phyloP scores from a whole-genome alignment of 495 filamentous ascomycete species.

The Penicillium tannophilum region DNA sequence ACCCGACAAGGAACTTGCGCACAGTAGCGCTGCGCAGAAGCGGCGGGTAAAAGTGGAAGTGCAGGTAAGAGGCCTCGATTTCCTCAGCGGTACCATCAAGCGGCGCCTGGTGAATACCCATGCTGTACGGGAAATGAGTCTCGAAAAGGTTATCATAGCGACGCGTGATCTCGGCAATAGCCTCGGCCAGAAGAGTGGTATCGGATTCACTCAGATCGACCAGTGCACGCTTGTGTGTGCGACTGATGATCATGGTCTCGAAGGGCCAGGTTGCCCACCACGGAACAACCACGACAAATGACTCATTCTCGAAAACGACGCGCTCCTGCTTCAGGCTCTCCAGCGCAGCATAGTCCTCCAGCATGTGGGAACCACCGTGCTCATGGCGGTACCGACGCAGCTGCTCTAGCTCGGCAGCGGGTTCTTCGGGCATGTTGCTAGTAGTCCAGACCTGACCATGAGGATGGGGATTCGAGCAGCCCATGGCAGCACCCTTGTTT shows the following conservation, averaged over 20 bases:
- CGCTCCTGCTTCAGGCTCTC: constrained; percentile 82
- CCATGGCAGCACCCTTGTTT: constrained; percentile 98
- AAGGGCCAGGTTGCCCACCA: constrained; percentile 99
- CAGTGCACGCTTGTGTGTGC: constrained; percentile 75
- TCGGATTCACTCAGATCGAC: constrained; percentile 76
- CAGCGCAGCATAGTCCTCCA: constrained; percentile 83
- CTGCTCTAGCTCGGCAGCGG: constrained; percentile 72
- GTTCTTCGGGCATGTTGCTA: constrained; percentile 85
- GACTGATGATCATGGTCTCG: constrained; percentile 88
- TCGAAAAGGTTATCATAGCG: constrained; percentile 97
- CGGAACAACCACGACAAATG: constrained; percentile 83
- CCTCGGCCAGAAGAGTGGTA: constrained; percentile 71
- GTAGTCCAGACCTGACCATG: constrained; percentile 98
- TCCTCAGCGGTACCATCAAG: constrained; percentile 83
- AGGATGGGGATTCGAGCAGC: constrained; percentile 97
- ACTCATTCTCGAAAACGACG: constrained; percentile 81
- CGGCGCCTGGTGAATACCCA: constrained; percentile 92
- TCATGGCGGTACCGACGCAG: constrained; percentile 73
- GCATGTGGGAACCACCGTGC: constrained; percentile 69
- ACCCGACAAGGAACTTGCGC: constrained; percentile 91
- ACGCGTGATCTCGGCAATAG: constrained; percentile 80
- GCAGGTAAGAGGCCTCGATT: constrained; percentile 82
- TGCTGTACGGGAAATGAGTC: constrained; percentile 94
- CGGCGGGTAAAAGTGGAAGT: constrained; percentile 97
- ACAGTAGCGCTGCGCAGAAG: constrained; percentile 91